Evolutionary conservation across 371 early-diverging fungal genomes (phyloP), one percentile per base, ranked within the genome.

Genomic region (Conidiobolus incongruus): DNA sequence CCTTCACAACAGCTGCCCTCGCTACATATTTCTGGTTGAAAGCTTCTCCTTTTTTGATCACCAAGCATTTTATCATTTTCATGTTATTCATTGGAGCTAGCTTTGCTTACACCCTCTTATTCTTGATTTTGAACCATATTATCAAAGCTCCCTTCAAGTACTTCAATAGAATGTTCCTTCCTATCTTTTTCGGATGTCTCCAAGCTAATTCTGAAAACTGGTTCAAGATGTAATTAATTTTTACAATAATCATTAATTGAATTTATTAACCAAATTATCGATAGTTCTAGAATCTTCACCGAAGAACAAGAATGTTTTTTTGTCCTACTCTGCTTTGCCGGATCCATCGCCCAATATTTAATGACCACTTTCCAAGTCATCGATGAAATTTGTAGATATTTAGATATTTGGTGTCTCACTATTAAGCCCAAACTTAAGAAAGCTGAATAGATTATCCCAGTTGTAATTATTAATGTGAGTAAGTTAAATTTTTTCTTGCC

Each of bases 81-180:
- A 59, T 72, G 28, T 47, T 72, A 21, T 71, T 77, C 42, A 51
- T 71, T 24, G 84, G 85, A 1, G 61, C 81, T 22, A 66, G 75
- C 21, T 86, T 90, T 58, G 87, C 83, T 38, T 75, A 82, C 53
- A 78, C 77, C 37, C 84, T 85, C 38, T 76, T 79, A 19, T 56
- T 66, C 30, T 84, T 90, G 60, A 85, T 90, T 47, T 66, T 81
- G 4, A 76, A 82, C 15, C 89, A 90, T 54, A 85, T 90, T 11
- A 70, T 82, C 5, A 75, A 82, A 29, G 62, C 71, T 29, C 59
- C 63, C 5, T 90, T 81, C 65, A 88, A 88, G 5, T 64, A 61
- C 40, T 66, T 72, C 50, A 73, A 79, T 49, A 38, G 62, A 29
- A 56, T 70, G 47, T 59, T 65, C 39, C 36, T 68, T 4, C 79